Base-by-base conservation (phyloP, 1,284 basidiomycete genomes). In the Ceratobasidium sp. region DNA sequence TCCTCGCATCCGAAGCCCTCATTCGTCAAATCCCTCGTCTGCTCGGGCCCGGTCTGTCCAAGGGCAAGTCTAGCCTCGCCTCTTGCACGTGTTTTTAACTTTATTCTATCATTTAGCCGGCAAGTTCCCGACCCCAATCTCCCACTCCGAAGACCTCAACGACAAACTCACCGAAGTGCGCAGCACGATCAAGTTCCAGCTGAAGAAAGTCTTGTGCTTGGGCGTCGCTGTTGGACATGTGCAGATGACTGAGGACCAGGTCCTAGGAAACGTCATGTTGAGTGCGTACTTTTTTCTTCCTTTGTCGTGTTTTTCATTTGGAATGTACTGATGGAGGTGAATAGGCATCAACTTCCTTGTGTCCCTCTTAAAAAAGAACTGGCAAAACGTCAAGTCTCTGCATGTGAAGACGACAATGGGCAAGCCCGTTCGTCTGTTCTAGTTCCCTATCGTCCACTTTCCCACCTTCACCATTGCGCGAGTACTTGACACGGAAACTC, bases 11-110 rank as follows among this genome's bases (percentile, higher is more conserved):
- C 81, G 98, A 99, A 87, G 89, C 96, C 80, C 91, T 99, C 82
- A 99, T 99, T 91, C 99, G 98, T 91, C 97, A 99, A 89, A 99
- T 99, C 81, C 98, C 97, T 83, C 97, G 98, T 97, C 92, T 99
- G 79, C 92, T 99, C 81, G 97, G 97, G 81, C 97, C 98, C 84
- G 98, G 98, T 96, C 94, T 99, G 79, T 99, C 98, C 84, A 99
- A 99, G 91, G 94, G 93, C 94, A n/a, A 12, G 20, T 66, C 48
- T n/a, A 57, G n/a, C 66, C 38, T 52, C 40, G 42, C 77, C 26
- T 33, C n/a, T 1, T 20, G 17, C 44, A 42, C 54, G 48, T 69
- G 52, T 38, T 7, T 61, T 26, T 57, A 28, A 66, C 46, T 65
- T 13, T 50, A 38, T 26, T 56, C 13, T 57, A 17, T 62, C 10